Base-by-base conservation (phyloP, 257 asterid species). In the Solanum dulcamara region DNA sequence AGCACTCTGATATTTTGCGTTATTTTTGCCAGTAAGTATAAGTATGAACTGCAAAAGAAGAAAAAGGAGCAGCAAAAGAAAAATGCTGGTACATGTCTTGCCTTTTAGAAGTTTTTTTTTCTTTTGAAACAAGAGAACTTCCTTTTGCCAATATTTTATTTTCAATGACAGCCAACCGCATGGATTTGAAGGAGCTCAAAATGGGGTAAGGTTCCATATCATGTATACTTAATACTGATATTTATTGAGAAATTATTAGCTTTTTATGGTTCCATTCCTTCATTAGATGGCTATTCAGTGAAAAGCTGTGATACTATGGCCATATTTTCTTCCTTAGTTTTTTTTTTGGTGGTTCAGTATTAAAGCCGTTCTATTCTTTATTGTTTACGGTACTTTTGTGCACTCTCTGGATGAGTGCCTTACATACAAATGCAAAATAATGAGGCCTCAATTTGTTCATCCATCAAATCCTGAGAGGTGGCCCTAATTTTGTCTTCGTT, bases 101-200 rank as follows among this genome's bases (percentile, higher is more conserved):
- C 84, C 60, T 55, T 81, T 55, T 83, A 80, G 15, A 67, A 7
- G 48, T 68, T 82, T 74, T 80, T 30, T n/a, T 26, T 46, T 14
- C 28, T 1, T 74, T 77, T 18, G 44, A 77, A 46, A 17, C 33
- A 32, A 46, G 28, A 28, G 83, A 28, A 38, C 50, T 33, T 84
- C 64, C 53, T 85, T 85, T 86, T 33, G 85, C 88, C 86, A 71
- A 89, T 55, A 13, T 24, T 86, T 71, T 86, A 67, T 70, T 71
- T 90, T 89, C 68, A 89, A 85, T 90, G 87, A 86, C 95, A 97
- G 99, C 98, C 84, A 87, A 84, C 71, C 99, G 98, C 72, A 91
- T 93, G 98, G 99, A 94, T 91, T 70, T 93, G 94, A 97, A 97
- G 93, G 99, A 97, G 91, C 93, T 97, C 89, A 97, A 97, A 90